A percentile compares a stretch with the other conserved stretches of the same genome.
Conservation (phyloP, 495 filamentous ascomycete species). For the Trichoderma asperelloides region DNA sequence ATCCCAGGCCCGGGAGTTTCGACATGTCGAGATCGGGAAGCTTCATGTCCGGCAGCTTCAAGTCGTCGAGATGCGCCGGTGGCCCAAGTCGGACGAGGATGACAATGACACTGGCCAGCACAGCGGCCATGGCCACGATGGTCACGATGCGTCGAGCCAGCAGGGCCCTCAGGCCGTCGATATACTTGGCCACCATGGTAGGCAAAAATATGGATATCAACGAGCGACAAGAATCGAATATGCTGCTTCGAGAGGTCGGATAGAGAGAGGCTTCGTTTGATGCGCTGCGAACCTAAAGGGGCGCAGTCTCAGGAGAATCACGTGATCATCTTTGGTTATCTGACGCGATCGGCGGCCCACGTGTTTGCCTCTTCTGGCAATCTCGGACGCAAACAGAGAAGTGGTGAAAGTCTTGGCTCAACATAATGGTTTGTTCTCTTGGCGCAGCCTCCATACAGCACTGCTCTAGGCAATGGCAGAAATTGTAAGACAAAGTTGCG, state of each 20-base stretch:
- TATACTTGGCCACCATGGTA: neutral
- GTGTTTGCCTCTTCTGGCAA: neutral
- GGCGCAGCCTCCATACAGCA: neutral
- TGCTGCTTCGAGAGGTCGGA: neutral
- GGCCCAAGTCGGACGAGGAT: neutral
- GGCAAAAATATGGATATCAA: neutral
- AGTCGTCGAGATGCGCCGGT: neutral
- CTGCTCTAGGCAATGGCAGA: no score
- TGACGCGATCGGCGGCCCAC: neutral
- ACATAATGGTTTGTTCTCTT: neutral
- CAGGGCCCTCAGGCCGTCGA: neutral
- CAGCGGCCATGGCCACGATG: neutral
- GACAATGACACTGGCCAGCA: neutral
- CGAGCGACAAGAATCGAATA: neutral
- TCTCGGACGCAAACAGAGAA: neutral
- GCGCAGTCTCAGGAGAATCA: neutral
- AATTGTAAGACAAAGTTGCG: no score
- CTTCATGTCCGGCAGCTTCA: neutral
- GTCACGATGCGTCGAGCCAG: neutral
- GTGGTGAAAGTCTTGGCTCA: neutral
- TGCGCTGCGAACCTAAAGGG: neutral
- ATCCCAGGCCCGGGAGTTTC: neutral
- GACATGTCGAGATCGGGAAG: slow-evolving; percentile 1
- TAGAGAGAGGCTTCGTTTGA: neutral
- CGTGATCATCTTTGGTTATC: neutral